A percentile compares a stretch with the other conserved stretches of the same genome.
Evolutionary conservation across 2,329 filamentous ascomycete species (phyloP).

Genomic region (Diplodia seriata): DNA sequence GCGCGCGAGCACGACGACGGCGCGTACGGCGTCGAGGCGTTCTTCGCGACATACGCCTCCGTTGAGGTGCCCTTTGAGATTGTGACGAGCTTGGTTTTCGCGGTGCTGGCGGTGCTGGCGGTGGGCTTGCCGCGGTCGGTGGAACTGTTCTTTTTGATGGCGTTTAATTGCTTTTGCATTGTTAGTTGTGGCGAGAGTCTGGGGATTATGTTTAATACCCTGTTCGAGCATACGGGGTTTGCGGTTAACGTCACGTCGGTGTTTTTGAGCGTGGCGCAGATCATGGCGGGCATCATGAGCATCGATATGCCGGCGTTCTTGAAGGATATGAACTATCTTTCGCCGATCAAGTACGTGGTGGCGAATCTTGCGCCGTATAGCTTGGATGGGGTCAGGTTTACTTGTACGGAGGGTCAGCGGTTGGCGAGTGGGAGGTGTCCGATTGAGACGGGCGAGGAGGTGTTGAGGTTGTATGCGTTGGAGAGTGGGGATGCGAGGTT

Average conservation of each 20-base stretch:
- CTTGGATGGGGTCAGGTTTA: slow-evolving; percentile 66
- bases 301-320: slow-evolving; percentile 72
- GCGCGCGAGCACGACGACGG: slow-evolving; percentile 78
- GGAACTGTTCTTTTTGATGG: slow-evolving; percentile 70
- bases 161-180: slow-evolving; percentile 75
- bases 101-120: slow-evolving; percentile 68
- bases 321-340: slow-evolving; percentile 73
- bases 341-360: slow-evolving; percentile 72
- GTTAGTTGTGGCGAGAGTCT: slow-evolving; percentile 77
- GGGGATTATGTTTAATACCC: slow-evolving; percentile 80
- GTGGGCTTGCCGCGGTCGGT: slow-evolving; percentile 69
- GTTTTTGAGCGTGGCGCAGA: slow-evolving; percentile 72
- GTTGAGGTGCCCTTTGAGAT: slow-evolving; percentile 77
- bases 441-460: slow-evolving; percentile 70
- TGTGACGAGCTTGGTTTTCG: slow-evolving; percentile 69
- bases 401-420: slow-evolving; percentile 66
- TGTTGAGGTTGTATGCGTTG: slow-evolving; percentile 70
- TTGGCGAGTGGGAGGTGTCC: slow-evolving; percentile 68
- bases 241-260: slow-evolving; percentile 75
- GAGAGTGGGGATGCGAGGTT: slow-evolving; percentile 63
- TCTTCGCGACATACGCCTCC: slow-evolving; percentile 72
- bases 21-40: slow-evolving; percentile 74
- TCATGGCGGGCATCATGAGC: slow-evolving; percentile 74
- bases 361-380: slow-evolving; percentile 72
- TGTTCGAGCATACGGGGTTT: slow-evolving; percentile 77